phyloP scores from a whole-genome alignment of 2,329 filamentous ascomycete species.

The Chaetomium sp. region DNA sequence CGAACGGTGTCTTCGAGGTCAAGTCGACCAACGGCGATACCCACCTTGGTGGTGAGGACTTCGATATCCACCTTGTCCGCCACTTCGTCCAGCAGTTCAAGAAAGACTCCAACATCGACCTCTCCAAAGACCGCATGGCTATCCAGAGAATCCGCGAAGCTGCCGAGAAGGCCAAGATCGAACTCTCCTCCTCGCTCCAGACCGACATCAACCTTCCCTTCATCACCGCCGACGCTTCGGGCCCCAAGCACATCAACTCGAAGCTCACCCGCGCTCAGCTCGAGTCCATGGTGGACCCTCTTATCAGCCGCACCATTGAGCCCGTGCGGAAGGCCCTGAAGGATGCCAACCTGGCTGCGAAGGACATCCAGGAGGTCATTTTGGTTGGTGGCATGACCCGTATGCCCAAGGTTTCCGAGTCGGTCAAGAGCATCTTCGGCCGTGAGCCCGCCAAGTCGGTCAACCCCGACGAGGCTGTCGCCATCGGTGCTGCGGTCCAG shows the following conservation, averaged over 20 bases:
- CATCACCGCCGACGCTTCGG: constrained; percentile 92
- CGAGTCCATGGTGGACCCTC: constrained; percentile 83
- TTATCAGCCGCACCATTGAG: constrained; percentile 80
- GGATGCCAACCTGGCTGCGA: constrained; percentile 84
- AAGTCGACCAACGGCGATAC: constrained; percentile 99
- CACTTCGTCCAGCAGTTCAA: constrained; percentile 94
- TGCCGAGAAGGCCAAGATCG: constrained; percentile 98
- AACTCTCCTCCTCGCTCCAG: constrained; percentile 88
- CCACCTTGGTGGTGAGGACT: constrained; percentile 96
- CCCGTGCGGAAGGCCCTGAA: constrained; percentile 95
- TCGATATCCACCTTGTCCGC: constrained; percentile 89
- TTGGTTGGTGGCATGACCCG: constrained; percentile 98
- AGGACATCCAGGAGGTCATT: constrained; percentile 96
- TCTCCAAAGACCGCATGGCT: constrained; percentile 90
- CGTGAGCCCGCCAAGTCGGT: constrained; percentile 96
- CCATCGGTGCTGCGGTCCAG: constrained; percentile 94
- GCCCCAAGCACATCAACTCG: constrained; percentile 96
- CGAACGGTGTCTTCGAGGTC: constrained; percentile 97
- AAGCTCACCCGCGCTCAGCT: constrained; percentile 91
- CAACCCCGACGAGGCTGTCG: constrained; percentile 97
- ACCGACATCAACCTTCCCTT: constrained; percentile 98
- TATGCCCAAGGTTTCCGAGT: constrained; percentile 97
- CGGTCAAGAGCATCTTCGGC: constrained; percentile 93
- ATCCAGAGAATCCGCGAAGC: constrained; percentile 99
- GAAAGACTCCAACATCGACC: constrained; percentile 87